phyloP scores from a whole-genome alignment of 345 rosid species.

The Cardamine chenopodiifolia region DNA sequence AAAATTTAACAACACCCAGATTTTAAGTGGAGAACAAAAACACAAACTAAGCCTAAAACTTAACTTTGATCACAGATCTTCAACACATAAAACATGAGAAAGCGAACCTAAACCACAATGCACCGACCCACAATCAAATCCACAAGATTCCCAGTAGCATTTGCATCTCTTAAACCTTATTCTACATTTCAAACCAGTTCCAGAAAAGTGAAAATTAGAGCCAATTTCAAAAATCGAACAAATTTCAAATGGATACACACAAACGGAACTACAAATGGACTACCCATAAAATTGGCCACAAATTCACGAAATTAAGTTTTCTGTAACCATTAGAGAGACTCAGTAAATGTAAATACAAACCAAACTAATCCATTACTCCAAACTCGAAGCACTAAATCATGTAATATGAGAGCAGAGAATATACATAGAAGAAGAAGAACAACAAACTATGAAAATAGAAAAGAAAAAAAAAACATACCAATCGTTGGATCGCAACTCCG shows the following conservation, averaged over 20 bases:
- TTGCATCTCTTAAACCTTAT: constrained; percentile 23
- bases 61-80: constrained; percentile 5
- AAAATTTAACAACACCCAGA: neutral
- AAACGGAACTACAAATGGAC: neutral
- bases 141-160: constrained; percentile 13
- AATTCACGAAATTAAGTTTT: neutral
- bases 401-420: neutral
- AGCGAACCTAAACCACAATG: constrained; percentile 29
- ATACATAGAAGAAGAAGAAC: neutral
- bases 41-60: neutral
- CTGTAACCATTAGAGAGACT: neutral
- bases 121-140: constrained; percentile 20
- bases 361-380: constrained; percentile 8
- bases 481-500: constrained; percentile 22
- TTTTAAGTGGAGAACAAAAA: neutral
- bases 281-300: neutral
- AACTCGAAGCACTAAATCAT: constrained; percentile 20
- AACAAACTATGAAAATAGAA: constrained; percentile 10
- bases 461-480: constrained; percentile 35
- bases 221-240: neutral
- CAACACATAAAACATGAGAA: constrained; percentile 2
- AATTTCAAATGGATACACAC: constrained; percentile 26
- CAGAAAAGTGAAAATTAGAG: constrained; percentile 11
- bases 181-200: neutral
- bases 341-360: neutral